These are phyloP conservation scores for Lactarius evosmus DNA, from an alignment of 768 basidiomycete genomes.

Conservation along the genomic window DNA sequence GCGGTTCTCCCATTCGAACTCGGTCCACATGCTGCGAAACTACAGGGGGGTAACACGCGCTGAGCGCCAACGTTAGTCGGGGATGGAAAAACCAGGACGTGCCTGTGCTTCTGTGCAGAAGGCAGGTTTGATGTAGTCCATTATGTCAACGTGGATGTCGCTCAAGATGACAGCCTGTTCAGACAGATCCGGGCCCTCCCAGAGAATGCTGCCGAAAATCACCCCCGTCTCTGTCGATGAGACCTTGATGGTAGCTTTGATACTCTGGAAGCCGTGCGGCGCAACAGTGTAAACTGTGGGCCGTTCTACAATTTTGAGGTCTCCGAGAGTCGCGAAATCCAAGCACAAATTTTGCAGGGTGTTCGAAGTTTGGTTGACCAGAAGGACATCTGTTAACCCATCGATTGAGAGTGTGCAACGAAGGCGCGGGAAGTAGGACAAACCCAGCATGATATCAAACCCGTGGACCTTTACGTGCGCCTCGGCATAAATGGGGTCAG, in stretches of 20 bases:
- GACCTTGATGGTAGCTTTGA: slow-evolving; percentile 98
- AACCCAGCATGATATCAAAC: slow-evolving; percentile 92
- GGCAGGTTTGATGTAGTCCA: slow-evolving; percentile 97
- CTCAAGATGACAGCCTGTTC: slow-evolving; percentile 93
- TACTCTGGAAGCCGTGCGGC: slow-evolving; percentile 96
- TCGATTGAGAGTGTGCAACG: slow-evolving; percentile 1
- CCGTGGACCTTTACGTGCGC: slow-evolving; percentile 97
- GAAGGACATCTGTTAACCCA: slow-evolving; percentile 68
- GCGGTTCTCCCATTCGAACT: slow-evolving; percentile 99
- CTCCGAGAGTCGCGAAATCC: slow-evolving; percentile 96
- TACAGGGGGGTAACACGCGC: slow-evolving; percentile 33
- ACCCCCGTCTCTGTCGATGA: slow-evolving; percentile 98
- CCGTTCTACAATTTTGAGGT: slow-evolving; percentile 95
- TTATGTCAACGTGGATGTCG: slow-evolving; percentile 98
- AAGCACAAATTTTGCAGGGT: slow-evolving; percentile 95
- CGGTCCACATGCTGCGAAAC: slow-evolving; percentile 99
- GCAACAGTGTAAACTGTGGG: slow-evolving; percentile 90
- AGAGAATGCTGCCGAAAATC: slow-evolving; percentile 96
- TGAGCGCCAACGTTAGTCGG: not conserved
- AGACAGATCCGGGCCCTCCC: slow-evolving; percentile 85
- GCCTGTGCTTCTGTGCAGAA: slow-evolving; percentile 95
- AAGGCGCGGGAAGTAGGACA: slow-evolving; percentile 23
- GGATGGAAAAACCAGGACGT: slow-evolving; percentile 25
- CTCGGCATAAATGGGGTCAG: slow-evolving; percentile 97
- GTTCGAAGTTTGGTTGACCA: slow-evolving; percentile 93